phyloP scores from a whole-genome alignment of 2,329 filamentous ascomycete genomes.

The Colletotrichum cuscutae region DNA sequence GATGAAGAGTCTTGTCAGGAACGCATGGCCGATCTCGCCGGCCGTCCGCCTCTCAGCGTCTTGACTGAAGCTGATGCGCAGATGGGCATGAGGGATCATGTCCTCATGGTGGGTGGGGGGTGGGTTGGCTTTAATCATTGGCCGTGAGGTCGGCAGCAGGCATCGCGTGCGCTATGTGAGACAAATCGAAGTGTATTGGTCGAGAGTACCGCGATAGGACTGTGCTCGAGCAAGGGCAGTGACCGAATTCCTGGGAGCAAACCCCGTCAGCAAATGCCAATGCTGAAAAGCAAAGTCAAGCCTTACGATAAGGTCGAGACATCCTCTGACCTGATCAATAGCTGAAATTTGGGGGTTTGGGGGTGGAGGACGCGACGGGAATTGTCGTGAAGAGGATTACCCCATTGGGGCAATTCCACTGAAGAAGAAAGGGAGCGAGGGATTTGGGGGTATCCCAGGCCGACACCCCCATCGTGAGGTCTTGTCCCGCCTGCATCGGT shows the following conservation, averaged over 20 bases:
- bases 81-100: conserved; percentile 8
- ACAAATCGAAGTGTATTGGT: background rate
- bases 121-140: background rate
- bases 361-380: conserved; percentile 6
- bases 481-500: conserved; percentile 31
- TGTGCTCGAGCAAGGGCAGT: too few species aligned
- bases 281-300: background rate
- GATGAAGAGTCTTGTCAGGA: conserved; percentile 26
- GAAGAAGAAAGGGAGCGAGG: conserved; percentile 7
- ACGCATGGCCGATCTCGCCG: background rate
- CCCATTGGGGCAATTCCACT: conserved; percentile 21
- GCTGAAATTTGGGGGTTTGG: background rate
- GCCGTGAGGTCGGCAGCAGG: background rate
- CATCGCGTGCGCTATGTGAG: background rate
- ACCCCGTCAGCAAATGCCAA: background rate
- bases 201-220: too few species aligned
- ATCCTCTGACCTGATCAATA: background rate
- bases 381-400: conserved; percentile 29
- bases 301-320: conserved; percentile 27
- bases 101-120: background rate
- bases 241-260: background rate
- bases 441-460: conserved; percentile 9
- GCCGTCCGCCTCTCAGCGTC: conserved; percentile 10
- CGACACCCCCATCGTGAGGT: conserved; percentile 8
- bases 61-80: conserved; percentile 9